Base-by-base conservation (phyloP, 805 yeast genomes). In the Pichia thaimueangensis region DNA sequence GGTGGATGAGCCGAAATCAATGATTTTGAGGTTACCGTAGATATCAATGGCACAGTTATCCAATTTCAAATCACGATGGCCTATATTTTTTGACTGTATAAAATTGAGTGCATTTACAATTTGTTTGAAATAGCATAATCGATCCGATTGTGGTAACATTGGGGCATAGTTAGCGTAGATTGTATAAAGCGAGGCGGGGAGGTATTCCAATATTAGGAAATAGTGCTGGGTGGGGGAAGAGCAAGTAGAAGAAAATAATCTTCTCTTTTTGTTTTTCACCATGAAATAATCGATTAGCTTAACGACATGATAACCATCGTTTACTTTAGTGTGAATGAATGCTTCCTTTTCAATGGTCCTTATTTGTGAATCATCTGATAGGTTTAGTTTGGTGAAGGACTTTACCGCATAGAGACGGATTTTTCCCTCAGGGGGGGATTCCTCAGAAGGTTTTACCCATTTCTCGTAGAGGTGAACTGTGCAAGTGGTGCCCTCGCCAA, bases 51-150 rank as follows among this genome's bases (percentile, higher is more conserved):
- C 64, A 36, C 74, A 49, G 47, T 75, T 75, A 22, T 66, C 73
- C 20, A 70, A 58, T 54, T 75, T 75, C 40, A 75, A 51, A 56
- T 75, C 81, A 31, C 80, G 59, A 52, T 75, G 80, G 45, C 71
- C 67, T 13, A 71, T 48, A 15, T 43, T 41, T 5, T 41, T 27
- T 2, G 41, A 37, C 9, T 75, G 80, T 32, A 75, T 45, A 50
- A 64, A 67, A 2, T 35, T 15, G 4, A 75, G 50, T 0, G 68
- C 78, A 3, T 32, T 24, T 15, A 65, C 53, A 3, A 71, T 42
- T 52, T 75, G 80, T 41, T 60, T 62, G 67, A 70, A 69, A 32
- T 63, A 55, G 40, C 69, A 58, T 16, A 62, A 38, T 28, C 55
- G 41, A 22, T 55, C 60, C 2, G 25, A 38, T 9, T 36, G 28